Evolutionary conservation across 768 basidiomycete species (phyloP).

Genomic region (Calvatia gigantea): DNA sequence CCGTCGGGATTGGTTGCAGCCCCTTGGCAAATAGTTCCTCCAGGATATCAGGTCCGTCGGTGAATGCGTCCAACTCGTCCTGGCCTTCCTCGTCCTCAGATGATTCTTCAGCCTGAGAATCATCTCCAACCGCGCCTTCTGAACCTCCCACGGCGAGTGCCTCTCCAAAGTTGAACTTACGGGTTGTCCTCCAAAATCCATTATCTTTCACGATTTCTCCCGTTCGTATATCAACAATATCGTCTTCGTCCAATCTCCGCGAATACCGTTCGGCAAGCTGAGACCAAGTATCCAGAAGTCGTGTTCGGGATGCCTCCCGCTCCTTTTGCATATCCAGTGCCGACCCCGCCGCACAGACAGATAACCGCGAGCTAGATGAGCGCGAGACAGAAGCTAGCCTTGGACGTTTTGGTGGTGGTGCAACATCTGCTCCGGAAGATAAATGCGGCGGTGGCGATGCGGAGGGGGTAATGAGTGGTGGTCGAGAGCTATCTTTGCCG

Average conservation of each 20-base stretch:
- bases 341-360: slow-evolving; percentile 19
- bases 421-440: slow-evolving; percentile 33
- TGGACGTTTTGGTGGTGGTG: slow-evolving; percentile 47
- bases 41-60: slow-evolving; percentile 26
- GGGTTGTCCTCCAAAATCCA: slow-evolving; percentile 52
- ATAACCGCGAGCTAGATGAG: slow-evolving; percentile 30
- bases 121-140: slow-evolving; percentile 42
- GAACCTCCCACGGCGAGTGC: slow-evolving; percentile 39
- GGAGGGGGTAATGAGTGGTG: slow-evolving; percentile 47
- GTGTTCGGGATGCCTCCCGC: slow-evolving; percentile 51
- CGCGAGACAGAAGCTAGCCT: slow-evolving; percentile 40
- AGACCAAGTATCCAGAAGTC: slow-evolving; percentile 62
- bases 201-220: slow-evolving; percentile 64
- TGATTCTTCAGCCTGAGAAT: slow-evolving; percentile 51
- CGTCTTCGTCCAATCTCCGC: slow-evolving; percentile 69
- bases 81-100: slow-evolving; percentile 51
- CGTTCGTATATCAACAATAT: slow-evolving; percentile 68
- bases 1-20: slow-evolving; percentile 19
- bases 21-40: slow-evolving; percentile 29
- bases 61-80: slow-evolving; percentile 58
- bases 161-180: slow-evolving; percentile 48
- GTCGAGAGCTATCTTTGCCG: slow-evolving; percentile 12
- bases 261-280: slow-evolving; percentile 67
- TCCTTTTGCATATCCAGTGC: slow-evolving; percentile 47
- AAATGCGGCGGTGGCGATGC: slow-evolving; percentile 44